phyloP scores from a whole-genome alignment of 1,284 basidiomycete genomes.

The Chalciporus sp. region DNA sequence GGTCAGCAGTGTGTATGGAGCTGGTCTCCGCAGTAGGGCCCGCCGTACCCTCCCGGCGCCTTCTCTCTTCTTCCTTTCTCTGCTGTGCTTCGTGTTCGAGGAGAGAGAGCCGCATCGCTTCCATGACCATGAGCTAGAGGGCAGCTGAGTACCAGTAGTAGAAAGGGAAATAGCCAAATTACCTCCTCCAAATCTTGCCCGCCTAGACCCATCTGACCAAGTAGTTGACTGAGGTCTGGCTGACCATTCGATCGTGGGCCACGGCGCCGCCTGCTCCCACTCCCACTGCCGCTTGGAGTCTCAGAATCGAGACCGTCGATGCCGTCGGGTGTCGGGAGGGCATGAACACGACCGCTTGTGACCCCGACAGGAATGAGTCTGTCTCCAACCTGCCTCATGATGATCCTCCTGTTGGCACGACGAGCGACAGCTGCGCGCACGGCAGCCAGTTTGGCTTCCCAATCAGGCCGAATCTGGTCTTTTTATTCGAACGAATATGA shows the following conservation, averaged over 20 bases:
- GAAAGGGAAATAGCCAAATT: slow-evolving; percentile 12
- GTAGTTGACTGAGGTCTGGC: slow-evolving; percentile 54
- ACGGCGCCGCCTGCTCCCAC: slow-evolving; percentile 61
- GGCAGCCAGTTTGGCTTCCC: slow-evolving; percentile 90
- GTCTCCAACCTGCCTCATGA: slow-evolving; percentile 98
- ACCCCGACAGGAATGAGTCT: slow-evolving; percentile 96
- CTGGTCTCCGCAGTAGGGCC: slow-evolving; percentile 15
- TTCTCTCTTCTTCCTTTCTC: slow-evolving; percentile 63
- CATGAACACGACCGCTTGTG: slow-evolving; percentile 77
- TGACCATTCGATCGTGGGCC: slow-evolving; percentile 57
- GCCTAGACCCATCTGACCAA: slow-evolving; percentile 67
- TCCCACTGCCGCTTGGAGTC: slow-evolving; percentile 37
- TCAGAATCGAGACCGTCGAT: slow-evolving; percentile 46
- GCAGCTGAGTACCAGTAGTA: slow-evolving; percentile 15
- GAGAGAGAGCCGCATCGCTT: slow-evolving; percentile 95
- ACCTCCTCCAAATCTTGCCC: slow-evolving; percentile 91
- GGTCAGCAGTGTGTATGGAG: slow-evolving; percentile 7
- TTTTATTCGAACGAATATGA: slow-evolving; percentile 32
- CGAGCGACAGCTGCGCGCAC: slow-evolving; percentile 87
- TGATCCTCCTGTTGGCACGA: slow-evolving; percentile 91
- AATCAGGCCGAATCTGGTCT: slow-evolving; percentile 93
- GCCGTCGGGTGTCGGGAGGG: slow-evolving; percentile 56
- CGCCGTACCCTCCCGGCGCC: slow-evolving; percentile 46
- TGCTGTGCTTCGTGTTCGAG: slow-evolving; percentile 89
- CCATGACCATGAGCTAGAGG: slow-evolving; percentile 93